Conservation (phyloP, 805 yeast genomes). For the Candida suzukii region DNA sequence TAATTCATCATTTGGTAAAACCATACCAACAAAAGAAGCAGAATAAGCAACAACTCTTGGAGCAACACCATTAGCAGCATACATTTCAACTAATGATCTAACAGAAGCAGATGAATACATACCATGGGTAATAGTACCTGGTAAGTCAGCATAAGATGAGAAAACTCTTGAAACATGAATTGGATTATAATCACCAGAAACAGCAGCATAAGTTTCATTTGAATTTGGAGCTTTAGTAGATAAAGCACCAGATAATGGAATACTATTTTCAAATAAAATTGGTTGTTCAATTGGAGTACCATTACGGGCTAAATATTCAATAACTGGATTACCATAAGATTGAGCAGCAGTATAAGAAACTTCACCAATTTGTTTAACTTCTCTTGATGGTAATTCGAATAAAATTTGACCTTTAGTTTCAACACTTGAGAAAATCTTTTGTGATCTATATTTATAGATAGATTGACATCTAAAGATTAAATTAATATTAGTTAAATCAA, state of each 20-base stretch:
- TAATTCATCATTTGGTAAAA: constrained; percentile 87
- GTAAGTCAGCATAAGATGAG: constrained; percentile 86
- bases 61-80: constrained; percentile 97
- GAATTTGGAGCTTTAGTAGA: constrained; percentile 85
- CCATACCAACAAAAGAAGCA: constrained; percentile 94
- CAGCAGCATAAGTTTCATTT: constrained; percentile 93
- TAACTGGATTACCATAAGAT: constrained; percentile 95
- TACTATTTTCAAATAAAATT: constrained; percentile 78
- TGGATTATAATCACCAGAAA: constrained; percentile 97
- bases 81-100: constrained; percentile 90
- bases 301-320: constrained; percentile 85
- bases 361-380: constrained; percentile 73
- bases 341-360: constrained; percentile 85
- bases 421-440: constrained; percentile 69
- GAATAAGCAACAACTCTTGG: constrained; percentile 92
- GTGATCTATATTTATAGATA: constrained; percentile 71
- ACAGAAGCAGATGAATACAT: constrained; percentile 97
- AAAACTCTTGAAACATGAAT: constrained; percentile 95
- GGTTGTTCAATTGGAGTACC: constrained; percentile 95
- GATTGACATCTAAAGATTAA: constrained; percentile 88
- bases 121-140: constrained; percentile 98
- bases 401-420: constrained; percentile 77
- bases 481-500: constrained; percentile 70
- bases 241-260: constrained; percentile 68
- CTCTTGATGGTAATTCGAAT: constrained; percentile 89